Percentiles rank a stretch among this genome's conserved stretches.
Conservation (phyloP, 139 green algal genomes). For the Diplosphaera chodatii region DNA sequence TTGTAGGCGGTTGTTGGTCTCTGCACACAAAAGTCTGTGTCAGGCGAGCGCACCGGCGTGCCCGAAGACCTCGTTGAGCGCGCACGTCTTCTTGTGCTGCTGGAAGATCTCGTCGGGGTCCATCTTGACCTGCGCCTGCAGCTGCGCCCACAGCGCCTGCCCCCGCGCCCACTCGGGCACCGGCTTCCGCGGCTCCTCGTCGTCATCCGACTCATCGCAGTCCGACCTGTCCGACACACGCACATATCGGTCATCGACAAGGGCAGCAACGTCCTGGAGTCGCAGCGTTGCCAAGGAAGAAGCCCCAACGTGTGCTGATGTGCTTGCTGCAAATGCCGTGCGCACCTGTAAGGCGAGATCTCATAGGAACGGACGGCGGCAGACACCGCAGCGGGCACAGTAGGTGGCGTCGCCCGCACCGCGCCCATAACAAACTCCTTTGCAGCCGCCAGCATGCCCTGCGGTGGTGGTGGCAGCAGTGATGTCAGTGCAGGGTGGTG, state of each 20-base stretch:
- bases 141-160: slow-evolving; percentile 29
- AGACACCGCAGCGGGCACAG: not conserved
- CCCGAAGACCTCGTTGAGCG: slow-evolving; percentile 63
- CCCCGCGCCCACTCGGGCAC: slow-evolving; percentile 63
- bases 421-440: not conserved
- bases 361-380: slow-evolving; percentile 43
- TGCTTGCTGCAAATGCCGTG: not conserved
- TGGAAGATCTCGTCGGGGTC: slow-evolving; percentile 71
- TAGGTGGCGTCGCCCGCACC: not conserved
- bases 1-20: not conserved
- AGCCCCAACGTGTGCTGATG: too few relatives aligned
- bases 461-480: too few relatives aligned
- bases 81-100: slow-evolving; percentile 59
- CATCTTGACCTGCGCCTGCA: slow-evolving; percentile 39
- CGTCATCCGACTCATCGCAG: slow-evolving; percentile 40
- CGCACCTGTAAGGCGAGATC: slow-evolving; percentile 75
- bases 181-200: slow-evolving; percentile 48
- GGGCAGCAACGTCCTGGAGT: too few relatives aligned
- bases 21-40: too few relatives aligned
- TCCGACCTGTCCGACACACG: too few relatives aligned
- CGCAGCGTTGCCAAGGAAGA: too few relatives aligned
- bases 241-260: too few relatives aligned
- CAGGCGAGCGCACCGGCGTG: slow-evolving; percentile 5
- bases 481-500: too few relatives aligned
- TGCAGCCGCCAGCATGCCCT: not conserved